Base-by-base conservation (phyloP, 352 stramenopile species). In the Phytophthora nicotianae region DNA sequence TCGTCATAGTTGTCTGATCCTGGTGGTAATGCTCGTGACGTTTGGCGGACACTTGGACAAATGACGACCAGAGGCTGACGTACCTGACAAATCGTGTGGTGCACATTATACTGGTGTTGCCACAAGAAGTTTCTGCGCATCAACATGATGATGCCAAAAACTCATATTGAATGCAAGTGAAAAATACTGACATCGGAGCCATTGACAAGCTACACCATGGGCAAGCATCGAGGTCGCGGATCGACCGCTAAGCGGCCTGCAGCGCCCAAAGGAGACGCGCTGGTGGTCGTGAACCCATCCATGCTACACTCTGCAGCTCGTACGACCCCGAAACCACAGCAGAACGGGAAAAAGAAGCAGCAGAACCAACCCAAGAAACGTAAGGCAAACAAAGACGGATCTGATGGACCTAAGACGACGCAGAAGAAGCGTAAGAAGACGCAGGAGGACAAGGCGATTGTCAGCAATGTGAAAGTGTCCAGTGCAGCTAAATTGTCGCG, bases 281-380 rank as follows among this genome's bases (percentile, higher is more conserved):
- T 88, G n/a, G 74, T 88, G 32, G 75, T 88, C 21, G 67, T 88
- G 41, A 86, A 84, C 41, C 68, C 75, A 1, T 70, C 68, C 4
- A 72, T 77, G 58, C 42, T 80, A 4, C 65, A 65, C 5, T 62
- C 65, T 10, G 10, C 38, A 19, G 20, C 35, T 26, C 32, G 26
- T 49, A 2, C 9, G n/a, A 7, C 20, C 2, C 3, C 14, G 21
- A 49, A 54, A 27, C 8, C n/a, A 9, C 40, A n/a, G 27, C 29
- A 47, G 5, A 51, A 40, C 5, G 33, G 55, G 32, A 69, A 51
- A 55, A 67, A 64, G 17, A 62, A 68, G 48, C n/a, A 29, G 26
- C 42, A 37, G 23, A 62, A 29, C 4, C 50, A 70, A 35, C 33
- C 21, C 7, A 63, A 59, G 50, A 65, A 68, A 40, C 41, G 37